Percentiles rank a stretch among this genome's conserved stretches.
phyloP scores from a whole-genome alignment of 2,329 filamentous ascomycete species.

The Cercospora sp. region DNA sequence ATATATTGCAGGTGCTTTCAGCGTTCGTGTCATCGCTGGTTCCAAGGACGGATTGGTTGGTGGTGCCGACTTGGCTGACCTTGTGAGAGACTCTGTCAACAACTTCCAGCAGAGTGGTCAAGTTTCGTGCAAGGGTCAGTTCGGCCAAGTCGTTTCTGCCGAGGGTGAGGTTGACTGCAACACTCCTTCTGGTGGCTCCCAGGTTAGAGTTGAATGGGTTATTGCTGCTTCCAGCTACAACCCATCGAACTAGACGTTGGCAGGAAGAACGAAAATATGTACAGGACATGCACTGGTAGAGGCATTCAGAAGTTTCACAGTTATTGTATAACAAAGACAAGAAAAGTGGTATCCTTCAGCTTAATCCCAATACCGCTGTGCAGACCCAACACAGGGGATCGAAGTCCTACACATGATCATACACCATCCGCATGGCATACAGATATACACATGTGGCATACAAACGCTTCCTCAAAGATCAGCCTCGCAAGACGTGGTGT shows the following conservation, averaged over 20 bases:
- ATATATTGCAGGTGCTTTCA: constrained; percentile 12
- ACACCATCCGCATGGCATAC: neutral
- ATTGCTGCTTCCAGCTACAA: constrained; percentile 11
- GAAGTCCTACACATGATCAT: neutral
- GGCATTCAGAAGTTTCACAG: neutral
- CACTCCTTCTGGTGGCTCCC: neutral
- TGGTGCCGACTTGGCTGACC: constrained; percentile 12
- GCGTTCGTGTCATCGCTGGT: constrained; percentile 14
- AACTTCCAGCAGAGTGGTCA: neutral
- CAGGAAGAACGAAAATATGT: neutral
- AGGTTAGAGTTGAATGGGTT: constrained; percentile 16
- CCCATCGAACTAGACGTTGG: constrained; percentile 12
- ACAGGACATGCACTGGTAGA: neutral
- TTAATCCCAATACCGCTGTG: neutral
- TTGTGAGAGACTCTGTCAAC: constrained; percentile 7
- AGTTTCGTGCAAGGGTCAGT: constrained; percentile 3
- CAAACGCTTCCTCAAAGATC: neutral
- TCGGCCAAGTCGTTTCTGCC: constrained; percentile 2
- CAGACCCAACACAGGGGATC: no score
- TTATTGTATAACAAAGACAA: neutral
- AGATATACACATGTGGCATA: neutral
- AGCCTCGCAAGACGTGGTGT: no score
- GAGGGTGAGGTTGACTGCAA: constrained; percentile 17
- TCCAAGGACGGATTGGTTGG: constrained; percentile 5
- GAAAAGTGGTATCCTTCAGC: neutral